Conservation (phyloP, 495 filamentous ascomycete species). For the Xylaria venustula region DNA sequence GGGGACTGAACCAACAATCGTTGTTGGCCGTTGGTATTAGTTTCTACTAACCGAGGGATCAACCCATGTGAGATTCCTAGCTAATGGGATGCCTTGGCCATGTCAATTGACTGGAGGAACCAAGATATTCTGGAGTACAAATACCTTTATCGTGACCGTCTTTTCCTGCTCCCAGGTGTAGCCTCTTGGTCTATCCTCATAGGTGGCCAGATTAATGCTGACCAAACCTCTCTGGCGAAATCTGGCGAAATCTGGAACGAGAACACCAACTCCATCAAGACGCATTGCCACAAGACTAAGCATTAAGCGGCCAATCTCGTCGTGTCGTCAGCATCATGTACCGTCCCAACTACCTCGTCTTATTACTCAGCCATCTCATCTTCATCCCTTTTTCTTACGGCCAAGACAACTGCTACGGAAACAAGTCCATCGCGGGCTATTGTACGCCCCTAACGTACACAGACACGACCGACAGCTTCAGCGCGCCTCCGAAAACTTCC, state of each 20-base stretch:
- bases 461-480: conserved; percentile 12
- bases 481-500: neutral
- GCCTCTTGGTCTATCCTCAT: neutral
- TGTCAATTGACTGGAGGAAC: neutral
- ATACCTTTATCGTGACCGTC: neutral
- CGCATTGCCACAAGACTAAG: neutral
- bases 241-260: neutral
- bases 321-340: neutral
- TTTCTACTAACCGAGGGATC: neutral
- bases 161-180: too few species aligned
- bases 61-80: neutral
- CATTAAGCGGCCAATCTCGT: neutral
- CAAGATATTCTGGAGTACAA: neutral
- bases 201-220: neutral
- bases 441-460: conserved; percentile 22
- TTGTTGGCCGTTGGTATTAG: neutral
- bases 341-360: neutral
- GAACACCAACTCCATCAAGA: neutral
- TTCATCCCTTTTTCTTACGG: neutral
- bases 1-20: neutral
- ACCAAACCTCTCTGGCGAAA: neutral
- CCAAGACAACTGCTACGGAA: conserved; percentile 16
- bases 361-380: conserved; percentile 7
- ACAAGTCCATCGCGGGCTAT: conserved; percentile 16
- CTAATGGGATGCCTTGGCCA: neutral